Evolutionary conservation across 106 monocot genomes (phyloP), one percentile per base, ranked within the genome.

Genomic region (Allium fistulosum): DNA sequence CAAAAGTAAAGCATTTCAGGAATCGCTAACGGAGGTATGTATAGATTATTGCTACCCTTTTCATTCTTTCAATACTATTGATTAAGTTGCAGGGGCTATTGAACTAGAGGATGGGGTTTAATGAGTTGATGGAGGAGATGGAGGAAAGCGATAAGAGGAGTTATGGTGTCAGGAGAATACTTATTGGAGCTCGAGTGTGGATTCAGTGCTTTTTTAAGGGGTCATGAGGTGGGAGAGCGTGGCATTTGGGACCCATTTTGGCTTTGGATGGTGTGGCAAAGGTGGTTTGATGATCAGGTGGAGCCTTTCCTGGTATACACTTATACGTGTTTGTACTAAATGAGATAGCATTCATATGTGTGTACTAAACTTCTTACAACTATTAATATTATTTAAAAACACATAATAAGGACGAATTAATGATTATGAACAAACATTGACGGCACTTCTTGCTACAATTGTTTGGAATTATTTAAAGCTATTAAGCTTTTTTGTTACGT

Each of bases 1-100:
- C 76, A 55, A 87, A 85, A 75, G 71, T 80, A 90, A 93, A 74
- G 99, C 93, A 87, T 84, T 93, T 11, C 84, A 74, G 47, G 79
- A 59, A 49, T 99, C 93, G 46, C 75, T 99, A 51, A 11, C 64
- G 61, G 80, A 99, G 99, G 99, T 99, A 67, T 59, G 84, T 59
- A 63, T 50, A 37, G 72, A 11, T 49, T 55, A 8, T 62, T 50
- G 8, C 51, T 57, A 3, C 56, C 15, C 46, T 17, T 1, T 9
- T 9, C 51, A 10, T 8, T 15, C 9, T 14, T n/a, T 18, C 18
- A 37, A 5, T 4, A 37, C 5, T 5, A 5, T 37, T 37, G 37
- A 5, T 37, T 37, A 37, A 37, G 37, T 37, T 37, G 37, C 18
- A 15, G 4, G 57, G 8, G 6, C 5, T 47, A 10, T 47, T 53